Evolutionary conservation across 2,329 filamentous ascomycete species (phyloP), one percentile per base, ranked within the genome.

Genomic region (Arthrobotrys entomopaga): DNA sequence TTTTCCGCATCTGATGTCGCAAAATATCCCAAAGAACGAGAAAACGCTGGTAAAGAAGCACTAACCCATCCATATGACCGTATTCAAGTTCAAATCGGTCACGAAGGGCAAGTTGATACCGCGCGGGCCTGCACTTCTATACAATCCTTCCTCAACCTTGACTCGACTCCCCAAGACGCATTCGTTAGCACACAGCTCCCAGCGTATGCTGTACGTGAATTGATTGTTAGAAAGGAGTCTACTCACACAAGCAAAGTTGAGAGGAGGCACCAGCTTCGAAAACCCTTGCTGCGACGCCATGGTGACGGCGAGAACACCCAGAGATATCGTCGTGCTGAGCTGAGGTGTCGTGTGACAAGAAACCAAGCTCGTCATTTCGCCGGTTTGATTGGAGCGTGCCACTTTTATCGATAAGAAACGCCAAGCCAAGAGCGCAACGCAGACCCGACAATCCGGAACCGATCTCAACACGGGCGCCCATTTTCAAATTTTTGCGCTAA

Each of bases 131-230:
- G 70, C 70, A 26, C 70, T 74, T 2, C 70, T 57, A 67, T 75
- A 79, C 8, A 79, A 49, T 4, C 78, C 78, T 50, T 78, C 77
- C 46, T 79, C 78, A 0, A 78, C 77, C 65, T 78, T 60, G 29
- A 10, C 29, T 7, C 29, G n/a, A n/a, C n/a, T n/a, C n/a, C 10
- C 15, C 15, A 8, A n/a, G 53, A 24, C 34, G 54, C 22, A 22
- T 46, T 34, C 38, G 22, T 26, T 34, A 34, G 29, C 29, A 34
- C 29, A 34, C 29, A 34, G 10, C 29, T 34, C 29, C 29, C 29
- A 34, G 5, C 29, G 29, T 34, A 34, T 1, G 29, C 29, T 10
- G 6, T 34, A 34, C 29, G 29, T 34, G 29, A 34, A 34, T 34
- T 34, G 29, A 34, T 34, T 34, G 29, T 34, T 34, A 48, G 50